These are phyloP conservation scores for Craterostigma plantagineum DNA, from an alignment of 257 asterid species.

Conservation along the genomic window DNA sequence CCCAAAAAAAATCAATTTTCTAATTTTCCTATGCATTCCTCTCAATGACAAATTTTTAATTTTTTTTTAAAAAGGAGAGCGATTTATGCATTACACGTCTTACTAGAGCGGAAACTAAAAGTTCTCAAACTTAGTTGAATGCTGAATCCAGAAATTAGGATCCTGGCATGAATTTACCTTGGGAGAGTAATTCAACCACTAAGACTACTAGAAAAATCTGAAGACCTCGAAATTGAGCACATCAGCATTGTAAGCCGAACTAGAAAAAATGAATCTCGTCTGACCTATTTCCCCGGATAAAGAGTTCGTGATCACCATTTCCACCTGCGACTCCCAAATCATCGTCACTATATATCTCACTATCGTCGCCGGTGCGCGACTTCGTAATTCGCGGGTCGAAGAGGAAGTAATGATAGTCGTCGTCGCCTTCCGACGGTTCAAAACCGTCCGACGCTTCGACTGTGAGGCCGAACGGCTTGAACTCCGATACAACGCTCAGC, in stretches of 20 bases:
- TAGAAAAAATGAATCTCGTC: slow-evolving; percentile 1
- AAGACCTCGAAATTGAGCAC: background rate
- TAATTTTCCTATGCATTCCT: too few species aligned
- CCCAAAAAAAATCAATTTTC: too few species aligned
- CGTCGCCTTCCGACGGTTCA: slow-evolving; percentile 20
- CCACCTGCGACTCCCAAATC: slow-evolving; percentile 21
- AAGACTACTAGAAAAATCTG: background rate
- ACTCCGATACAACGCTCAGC: slow-evolving; percentile 41
- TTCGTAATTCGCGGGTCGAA: too few species aligned
- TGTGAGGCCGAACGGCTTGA: slow-evolving; percentile 63
- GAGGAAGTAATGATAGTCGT: background rate
- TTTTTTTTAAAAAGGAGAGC: too few species aligned
- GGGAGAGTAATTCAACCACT: too few species aligned
- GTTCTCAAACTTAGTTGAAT: too few species aligned
- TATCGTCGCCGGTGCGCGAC: too few species aligned
- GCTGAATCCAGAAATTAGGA: background rate
- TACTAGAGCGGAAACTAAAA: too few species aligned
- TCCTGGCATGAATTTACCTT: too few species aligned
- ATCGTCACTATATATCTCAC: background rate
- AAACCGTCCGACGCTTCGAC: slow-evolving; percentile 70
- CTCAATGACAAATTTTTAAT: too few species aligned
- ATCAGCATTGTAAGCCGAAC: background rate
- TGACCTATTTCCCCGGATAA: slow-evolving; percentile 55
- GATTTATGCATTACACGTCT: too few species aligned
- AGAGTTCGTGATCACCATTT: slow-evolving; percentile 64